Evolutionary conservation across 176 grass and related monocot species (phyloP).

Genomic region (Rhynchospora tenuis): DNA sequence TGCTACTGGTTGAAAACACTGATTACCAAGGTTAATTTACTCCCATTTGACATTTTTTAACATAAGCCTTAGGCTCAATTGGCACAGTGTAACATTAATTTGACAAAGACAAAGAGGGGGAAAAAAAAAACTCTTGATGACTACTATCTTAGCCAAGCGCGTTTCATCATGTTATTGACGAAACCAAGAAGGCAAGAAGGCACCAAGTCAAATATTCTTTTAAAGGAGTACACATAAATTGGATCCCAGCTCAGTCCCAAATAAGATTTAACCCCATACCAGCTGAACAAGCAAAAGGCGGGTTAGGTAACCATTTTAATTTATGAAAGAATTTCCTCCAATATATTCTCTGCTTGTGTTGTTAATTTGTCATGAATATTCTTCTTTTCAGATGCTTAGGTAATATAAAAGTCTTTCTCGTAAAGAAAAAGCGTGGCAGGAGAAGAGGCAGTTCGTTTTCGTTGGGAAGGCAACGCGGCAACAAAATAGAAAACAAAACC

Average conservation of each 20-base stretch:
- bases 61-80: not conserved
- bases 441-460: constrained; percentile 30
- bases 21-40: no score
- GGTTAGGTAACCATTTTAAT: no score
- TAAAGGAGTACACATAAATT: not conserved
- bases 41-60: not conserved
- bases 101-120: not conserved
- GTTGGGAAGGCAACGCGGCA: constrained; percentile 23
- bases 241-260: not conserved
- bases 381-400: not conserved
- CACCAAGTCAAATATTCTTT: not conserved
- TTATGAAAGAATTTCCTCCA: not conserved
- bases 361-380: not conserved
- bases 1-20: no score
- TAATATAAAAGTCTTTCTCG: not conserved
- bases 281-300: not conserved
- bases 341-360: not conserved
- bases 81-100: not conserved
- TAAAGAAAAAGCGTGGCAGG: constrained; percentile 30
- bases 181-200: not conserved
- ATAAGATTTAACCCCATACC: not conserved
- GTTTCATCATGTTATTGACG: not conserved
- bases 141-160: not conserved
- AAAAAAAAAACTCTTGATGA: not conserved
- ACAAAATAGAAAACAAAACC: constrained; percentile 7